Evolutionary conservation across 2,329 filamentous ascomycete species (phyloP), one percentile per base, ranked within the genome.

Genomic region (Fusarium phyllophilum): DNA sequence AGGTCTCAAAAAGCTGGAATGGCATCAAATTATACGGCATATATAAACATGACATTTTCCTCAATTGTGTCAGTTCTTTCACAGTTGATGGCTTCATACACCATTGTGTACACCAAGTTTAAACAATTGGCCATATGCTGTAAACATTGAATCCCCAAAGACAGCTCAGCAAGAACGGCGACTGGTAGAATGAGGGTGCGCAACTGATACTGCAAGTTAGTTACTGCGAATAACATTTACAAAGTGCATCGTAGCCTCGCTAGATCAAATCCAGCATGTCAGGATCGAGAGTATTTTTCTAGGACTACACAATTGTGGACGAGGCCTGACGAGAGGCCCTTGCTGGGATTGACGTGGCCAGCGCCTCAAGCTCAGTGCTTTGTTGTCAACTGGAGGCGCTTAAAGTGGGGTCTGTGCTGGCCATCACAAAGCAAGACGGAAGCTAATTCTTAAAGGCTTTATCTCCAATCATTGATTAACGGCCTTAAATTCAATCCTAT

Each of bases 401-500:
- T 11, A 4, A 3, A 20, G 48, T 51, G 48, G 31, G 4, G 8
- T 9, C 3, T 18, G n/a, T 0, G n/a, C 31, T 51, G 31, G 31
- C 29, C 4, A 0, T 24, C 3, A 24, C 46, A 10, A 33, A 49
- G 29, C 29, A n/a, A 24, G 22, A 7, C 22, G 1, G 0, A 5
- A 0, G 8, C 31, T 34, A 51, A 7, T 14, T 34, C 8, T 12
- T 15, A 3, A 13, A 22, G 0, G 20, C 20, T 8, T 0, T 1
- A 12, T 3, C 2, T 7, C 48, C 48, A 51, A 34, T 24, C 48
- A 51, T 2, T 34, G 14, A 2, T 0, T 10, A 11, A 4, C 4
- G 1, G 22, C 31, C 48, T 34, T 5, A 0, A 14, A 10, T 24
- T 24, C 17, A 11, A 14, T 2, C 22, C 3, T 14, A 34, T 5